Conservation (phyloP, 2,329 filamentous ascomycete genomes). For the Penicillium olsonii region DNA sequence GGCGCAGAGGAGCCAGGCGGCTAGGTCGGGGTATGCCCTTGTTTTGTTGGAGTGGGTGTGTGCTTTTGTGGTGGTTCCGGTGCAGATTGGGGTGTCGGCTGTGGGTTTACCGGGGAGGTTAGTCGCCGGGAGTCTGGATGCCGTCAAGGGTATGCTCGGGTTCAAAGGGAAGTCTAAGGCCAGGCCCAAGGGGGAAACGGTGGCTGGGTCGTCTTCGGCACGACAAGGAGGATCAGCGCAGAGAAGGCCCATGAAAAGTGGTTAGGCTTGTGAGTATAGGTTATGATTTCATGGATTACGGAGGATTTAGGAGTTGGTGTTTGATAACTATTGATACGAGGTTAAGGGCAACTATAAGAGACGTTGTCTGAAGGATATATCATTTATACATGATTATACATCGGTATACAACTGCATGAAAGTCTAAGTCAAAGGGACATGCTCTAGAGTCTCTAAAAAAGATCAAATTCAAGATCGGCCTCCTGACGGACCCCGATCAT, state of each 20-base stretch:
- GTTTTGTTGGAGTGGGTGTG: conserved; percentile 40
- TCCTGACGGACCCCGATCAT: conserved; percentile 37
- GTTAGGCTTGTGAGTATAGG: background rate
- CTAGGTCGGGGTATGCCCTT: conserved; percentile 28
- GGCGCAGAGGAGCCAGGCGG: conserved; percentile 47
- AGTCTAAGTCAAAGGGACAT: background rate
- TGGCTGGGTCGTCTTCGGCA: background rate
- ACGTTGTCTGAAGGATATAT: too few relatives aligned
- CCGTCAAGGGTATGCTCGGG: conserved; percentile 10
- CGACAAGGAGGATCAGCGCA: background rate
- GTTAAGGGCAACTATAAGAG: background rate
- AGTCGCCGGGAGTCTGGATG: conserved; percentile 19
- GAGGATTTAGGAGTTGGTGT: too few relatives aligned
- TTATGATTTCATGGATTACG: background rate
- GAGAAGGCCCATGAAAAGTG: background rate
- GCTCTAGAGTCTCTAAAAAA: background rate
- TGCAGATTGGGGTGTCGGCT: conserved; percentile 33
- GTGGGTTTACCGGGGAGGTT: conserved; percentile 34
- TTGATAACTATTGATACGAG: too few relatives aligned
- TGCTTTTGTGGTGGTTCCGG: conserved; percentile 38
- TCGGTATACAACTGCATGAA: background rate
- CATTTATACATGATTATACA: conserved; percentile 5
- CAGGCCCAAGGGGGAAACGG: conserved; percentile 27
- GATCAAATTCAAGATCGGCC: conserved; percentile 17
- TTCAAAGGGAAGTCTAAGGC: background rate